A percentile compares a stretch with the other conserved stretches of the same genome.
These are phyloP conservation scores for Phyllostachys edulis DNA, from an alignment of 176 grass and related monocot genomes.

Conservation along the genomic window DNA sequence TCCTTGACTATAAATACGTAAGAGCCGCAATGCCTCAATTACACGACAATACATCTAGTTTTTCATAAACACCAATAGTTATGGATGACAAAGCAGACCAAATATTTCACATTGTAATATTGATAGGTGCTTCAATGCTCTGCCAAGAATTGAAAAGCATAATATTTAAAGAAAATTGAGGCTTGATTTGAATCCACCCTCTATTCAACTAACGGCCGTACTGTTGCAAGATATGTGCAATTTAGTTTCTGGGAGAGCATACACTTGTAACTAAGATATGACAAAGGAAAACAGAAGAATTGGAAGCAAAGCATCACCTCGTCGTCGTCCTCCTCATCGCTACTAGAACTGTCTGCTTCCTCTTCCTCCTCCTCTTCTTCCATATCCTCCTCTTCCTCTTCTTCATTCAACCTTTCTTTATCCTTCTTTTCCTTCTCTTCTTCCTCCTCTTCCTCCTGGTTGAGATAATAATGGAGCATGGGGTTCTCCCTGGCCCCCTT, in stretches of 20 bases:
- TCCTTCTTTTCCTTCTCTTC: neutral
- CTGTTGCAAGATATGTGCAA: no score
- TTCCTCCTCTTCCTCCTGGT: constrained; percentile 40
- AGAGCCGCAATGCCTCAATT: no score
- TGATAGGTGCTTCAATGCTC: neutral
- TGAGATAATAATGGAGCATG: constrained; percentile 70
- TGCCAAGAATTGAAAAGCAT: neutral
- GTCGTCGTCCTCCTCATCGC: constrained; percentile 47
- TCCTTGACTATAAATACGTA: no score
- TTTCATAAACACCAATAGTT: no score
- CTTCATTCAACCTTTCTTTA: constrained; percentile 1
- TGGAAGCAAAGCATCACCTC: constrained; percentile 40
- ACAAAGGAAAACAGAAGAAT: neutral
- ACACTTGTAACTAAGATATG: neutral
- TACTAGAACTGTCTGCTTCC: constrained; percentile 50
- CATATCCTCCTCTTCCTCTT: constrained; percentile 31
- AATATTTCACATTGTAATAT: neutral
- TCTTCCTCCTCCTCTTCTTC: constrained; percentile 34
- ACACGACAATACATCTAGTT: no score
- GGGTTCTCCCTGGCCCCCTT: constrained; percentile 47
- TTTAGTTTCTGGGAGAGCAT: no score
- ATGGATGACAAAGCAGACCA: neutral
- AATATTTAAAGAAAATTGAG: neutral
- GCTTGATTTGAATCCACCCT: neutral
- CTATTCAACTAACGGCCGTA: no score